Percentiles rank a stretch among this genome's conserved stretches.
phyloP scores from a whole-genome alignment of 73 alveolate genomes.

The Paramecium tetraurelia region DNA sequence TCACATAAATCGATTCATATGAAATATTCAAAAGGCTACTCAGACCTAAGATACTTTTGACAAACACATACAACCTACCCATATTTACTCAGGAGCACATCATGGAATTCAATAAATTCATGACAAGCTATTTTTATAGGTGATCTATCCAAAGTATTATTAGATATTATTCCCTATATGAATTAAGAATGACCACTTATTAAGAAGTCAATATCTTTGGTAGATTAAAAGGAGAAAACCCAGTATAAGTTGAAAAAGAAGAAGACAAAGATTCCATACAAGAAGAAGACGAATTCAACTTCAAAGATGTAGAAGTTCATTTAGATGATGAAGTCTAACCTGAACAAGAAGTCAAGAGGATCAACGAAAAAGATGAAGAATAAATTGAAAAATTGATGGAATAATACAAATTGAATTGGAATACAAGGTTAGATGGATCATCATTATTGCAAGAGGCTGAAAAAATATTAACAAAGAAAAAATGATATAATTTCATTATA shows the following conservation, averaged over 20 bases:
- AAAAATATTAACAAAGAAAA: conserved; percentile 22
- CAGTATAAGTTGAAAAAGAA: neutral
- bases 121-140: conserved; percentile 28
- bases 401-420: conserved; percentile 2
- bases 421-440: conserved; percentile 10
- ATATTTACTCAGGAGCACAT: neutral
- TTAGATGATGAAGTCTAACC: neutral
- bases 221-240: conserved; percentile 23
- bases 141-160: neutral
- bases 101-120: neutral
- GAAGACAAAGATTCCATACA: neutral
- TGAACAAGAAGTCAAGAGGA: neutral
- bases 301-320: conserved; percentile 1
- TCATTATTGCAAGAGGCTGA: neutral
- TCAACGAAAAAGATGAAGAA: conserved; percentile 44
- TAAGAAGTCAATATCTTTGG: conserved; percentile 36
- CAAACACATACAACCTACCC: neutral
- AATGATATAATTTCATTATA: neutral
- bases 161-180: conserved; percentile 47
- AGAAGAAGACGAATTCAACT: conserved; percentile 10
- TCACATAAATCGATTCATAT: conserved; percentile 41
- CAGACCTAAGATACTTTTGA: neutral
- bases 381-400: neutral
- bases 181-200: conserved; percentile 48
- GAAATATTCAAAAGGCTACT: neutral